These are phyloP conservation scores for Cinnamomum chago DNA, from an alignment of 164 flowering plant species.

Conservation along the genomic window DNA sequence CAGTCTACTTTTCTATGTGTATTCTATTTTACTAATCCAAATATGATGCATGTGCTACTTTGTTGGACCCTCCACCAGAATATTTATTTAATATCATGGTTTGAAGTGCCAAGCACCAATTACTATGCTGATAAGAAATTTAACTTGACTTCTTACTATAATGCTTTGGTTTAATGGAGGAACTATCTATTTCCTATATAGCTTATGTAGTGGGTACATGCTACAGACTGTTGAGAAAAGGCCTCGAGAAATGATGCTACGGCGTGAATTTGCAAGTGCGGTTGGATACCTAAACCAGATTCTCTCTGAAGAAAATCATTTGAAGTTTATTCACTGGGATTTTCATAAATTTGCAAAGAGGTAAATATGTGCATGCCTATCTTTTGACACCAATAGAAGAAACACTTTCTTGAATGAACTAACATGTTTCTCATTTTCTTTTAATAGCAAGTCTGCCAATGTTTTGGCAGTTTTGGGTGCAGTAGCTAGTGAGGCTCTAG, in stretches of 20 bases:
- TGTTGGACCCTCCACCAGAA: too few species aligned
- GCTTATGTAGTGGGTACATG: not conserved
- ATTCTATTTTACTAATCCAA: not conserved
- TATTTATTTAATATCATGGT: too few species aligned
- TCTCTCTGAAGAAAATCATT: slow-evolving; percentile 71
- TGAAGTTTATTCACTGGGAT: slow-evolving; percentile 96
- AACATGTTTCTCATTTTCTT: slow-evolving; percentile 22
- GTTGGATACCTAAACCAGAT: slow-evolving; percentile 90
- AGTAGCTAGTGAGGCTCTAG: slow-evolving; percentile 93
- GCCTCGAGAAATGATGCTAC: slow-evolving; percentile 97
- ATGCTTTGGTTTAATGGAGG: not conserved
- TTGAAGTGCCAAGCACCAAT: too few species aligned
- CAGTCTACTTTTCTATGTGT: not conserved
- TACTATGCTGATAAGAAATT: too few species aligned
- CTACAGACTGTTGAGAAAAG: slow-evolving; percentile 95
- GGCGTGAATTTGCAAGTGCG: slow-evolving; percentile 94
- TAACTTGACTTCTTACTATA: too few species aligned
- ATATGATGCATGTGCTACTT: too few species aligned
- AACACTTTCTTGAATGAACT: slow-evolving; percentile 9
- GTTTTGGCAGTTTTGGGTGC: slow-evolving; percentile 93
- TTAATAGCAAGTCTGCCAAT: slow-evolving; percentile 88
- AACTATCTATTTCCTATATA: not conserved
- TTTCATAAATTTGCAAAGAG: slow-evolving; percentile 96
- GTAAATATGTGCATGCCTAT: slow-evolving; percentile 19
- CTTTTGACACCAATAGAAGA: not conserved